Evolutionary conservation across 164 flowering plant species (phyloP), one percentile per base, ranked within the genome.

Genomic region (Buxus sempervirens): DNA sequence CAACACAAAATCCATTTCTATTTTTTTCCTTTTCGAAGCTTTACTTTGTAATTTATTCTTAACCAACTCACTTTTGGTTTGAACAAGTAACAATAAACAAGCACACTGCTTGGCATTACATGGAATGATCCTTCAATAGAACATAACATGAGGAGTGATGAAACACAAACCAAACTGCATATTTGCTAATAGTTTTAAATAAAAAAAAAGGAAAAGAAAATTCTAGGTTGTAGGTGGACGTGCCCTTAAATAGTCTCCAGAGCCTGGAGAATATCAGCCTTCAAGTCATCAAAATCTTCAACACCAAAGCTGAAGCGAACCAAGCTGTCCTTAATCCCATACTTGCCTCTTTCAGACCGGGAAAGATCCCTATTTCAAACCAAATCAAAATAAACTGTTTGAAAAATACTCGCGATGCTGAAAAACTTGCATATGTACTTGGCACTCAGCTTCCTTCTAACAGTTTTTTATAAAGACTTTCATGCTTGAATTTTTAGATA

Each of bases 231-330:
- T 54, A 62, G 48, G n/a, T 38, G n/a, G n/a, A 67, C 24, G 27
- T 62, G 64, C 66, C 74, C 3, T 32, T 84, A 94, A 49, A 91
- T 84, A 68, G 78, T 15, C 21, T 80, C 90, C 78, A 95, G 82
- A 45, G 97, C 99, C 73, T 92, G 93, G 51, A 95, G 89, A 38
- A 95, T 61, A 73, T 95, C 99, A 60, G 85, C 84, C 86, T 89
- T 87, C 85, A 95, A 27, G 72, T 95, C 98, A 48, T 89, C 95
- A 51, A 89, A 92, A 73, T 92, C 97, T 81, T 95, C 98, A 62
- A 89, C 81, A 65, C 98, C 99, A 69, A 95, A 86, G 80, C 97
- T 92, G 82, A 95, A 95, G 20, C 99, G 84, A 57, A 95, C 87
- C 87, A 95, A 76, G 82, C 83, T 92, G 75, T 95, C 98, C 79